Evolutionary conservation across 257 asterid genomes (phyloP).

Genomic region (Linaria vulgaris): DNA sequence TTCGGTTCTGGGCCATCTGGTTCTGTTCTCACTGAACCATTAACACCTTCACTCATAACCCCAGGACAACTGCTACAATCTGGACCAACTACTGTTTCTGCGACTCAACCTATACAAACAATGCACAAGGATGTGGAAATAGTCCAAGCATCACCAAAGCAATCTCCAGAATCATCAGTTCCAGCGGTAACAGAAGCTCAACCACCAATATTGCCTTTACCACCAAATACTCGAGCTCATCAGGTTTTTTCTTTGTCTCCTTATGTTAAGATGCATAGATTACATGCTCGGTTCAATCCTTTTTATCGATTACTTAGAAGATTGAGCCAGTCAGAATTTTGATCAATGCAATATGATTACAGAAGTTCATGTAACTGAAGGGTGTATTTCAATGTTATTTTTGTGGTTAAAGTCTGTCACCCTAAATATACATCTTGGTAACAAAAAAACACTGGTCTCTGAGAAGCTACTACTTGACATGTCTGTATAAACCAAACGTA

Average conservation of each 20-base stretch:
- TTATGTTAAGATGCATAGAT: conserved; percentile 9
- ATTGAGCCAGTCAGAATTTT: background rate
- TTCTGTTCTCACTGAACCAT: conserved; percentile 46
- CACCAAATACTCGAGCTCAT: conserved; percentile 55
- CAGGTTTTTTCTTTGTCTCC: conserved; percentile 45
- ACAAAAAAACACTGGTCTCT: background rate
- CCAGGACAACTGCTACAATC: conserved; percentile 85
- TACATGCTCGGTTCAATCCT: background rate
- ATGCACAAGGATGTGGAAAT: conserved; percentile 88
- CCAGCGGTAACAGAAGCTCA: conserved; percentile 63
- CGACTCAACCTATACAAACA: conserved; percentile 50
- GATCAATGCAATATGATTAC: background rate
- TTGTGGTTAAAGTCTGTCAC: conserved; percentile 8
- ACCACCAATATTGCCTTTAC: conserved; percentile 86
- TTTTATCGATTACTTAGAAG: conserved; percentile 8
- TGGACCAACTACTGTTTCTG: conserved; percentile 50
- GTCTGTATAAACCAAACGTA: background rate
- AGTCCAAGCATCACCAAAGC: conserved; percentile 61
- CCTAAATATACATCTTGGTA: background rate
- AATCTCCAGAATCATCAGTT: conserved; percentile 46
- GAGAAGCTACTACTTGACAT: background rate
- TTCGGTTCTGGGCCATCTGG: conserved; percentile 45
- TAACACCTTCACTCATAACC: conserved; percentile 63
- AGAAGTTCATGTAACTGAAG: background rate
- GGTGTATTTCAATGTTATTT: background rate